Percentiles rank a stretch among this genome's conserved stretches.
phyloP scores from a whole-genome alignment of 148 eudicot species.

The Gaultheria prostrata region DNA sequence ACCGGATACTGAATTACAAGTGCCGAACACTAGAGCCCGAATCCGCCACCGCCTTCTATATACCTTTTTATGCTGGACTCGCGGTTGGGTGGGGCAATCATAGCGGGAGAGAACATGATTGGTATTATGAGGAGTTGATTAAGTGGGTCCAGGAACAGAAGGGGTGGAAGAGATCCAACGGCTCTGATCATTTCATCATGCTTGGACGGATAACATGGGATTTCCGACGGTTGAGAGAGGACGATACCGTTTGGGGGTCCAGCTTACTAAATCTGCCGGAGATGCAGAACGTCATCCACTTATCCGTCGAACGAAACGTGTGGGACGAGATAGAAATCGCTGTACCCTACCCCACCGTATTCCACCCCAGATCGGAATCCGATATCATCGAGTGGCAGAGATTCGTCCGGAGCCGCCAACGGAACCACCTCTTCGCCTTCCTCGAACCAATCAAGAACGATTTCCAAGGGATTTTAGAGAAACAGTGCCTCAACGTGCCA shows the following conservation, averaged over 20 bases:
- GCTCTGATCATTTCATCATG: constrained; percentile 59
- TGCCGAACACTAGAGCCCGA: constrained; percentile 57
- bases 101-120: constrained; percentile 39
- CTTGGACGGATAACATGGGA: constrained; percentile 70
- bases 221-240: constrained; percentile 49
- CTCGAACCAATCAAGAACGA: constrained; percentile 32
- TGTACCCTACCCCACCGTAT: constrained; percentile 82
- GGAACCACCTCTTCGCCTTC: constrained; percentile 35
- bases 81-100: constrained; percentile 47
- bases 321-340: constrained; percentile 50
- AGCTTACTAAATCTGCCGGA: constrained; percentile 40
- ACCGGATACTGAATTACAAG: constrained; percentile 43
- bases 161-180: constrained; percentile 39
- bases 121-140: constrained; percentile 40
- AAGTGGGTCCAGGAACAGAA: constrained; percentile 40
- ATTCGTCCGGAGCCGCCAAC: constrained; percentile 40
- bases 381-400: constrained; percentile 58
- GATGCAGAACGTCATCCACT: constrained; percentile 53
- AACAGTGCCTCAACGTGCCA: constrained; percentile 33
- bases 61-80: constrained; percentile 81
- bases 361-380: constrained; percentile 51
- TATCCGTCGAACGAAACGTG: constrained; percentile 52
- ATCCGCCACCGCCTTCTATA: constrained; percentile 65
- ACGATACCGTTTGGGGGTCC: constrained; percentile 45
- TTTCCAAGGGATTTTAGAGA: constrained; percentile 26